phyloP scores from a whole-genome alignment of 305 asterid species.

The Andrographis paniculata region DNA sequence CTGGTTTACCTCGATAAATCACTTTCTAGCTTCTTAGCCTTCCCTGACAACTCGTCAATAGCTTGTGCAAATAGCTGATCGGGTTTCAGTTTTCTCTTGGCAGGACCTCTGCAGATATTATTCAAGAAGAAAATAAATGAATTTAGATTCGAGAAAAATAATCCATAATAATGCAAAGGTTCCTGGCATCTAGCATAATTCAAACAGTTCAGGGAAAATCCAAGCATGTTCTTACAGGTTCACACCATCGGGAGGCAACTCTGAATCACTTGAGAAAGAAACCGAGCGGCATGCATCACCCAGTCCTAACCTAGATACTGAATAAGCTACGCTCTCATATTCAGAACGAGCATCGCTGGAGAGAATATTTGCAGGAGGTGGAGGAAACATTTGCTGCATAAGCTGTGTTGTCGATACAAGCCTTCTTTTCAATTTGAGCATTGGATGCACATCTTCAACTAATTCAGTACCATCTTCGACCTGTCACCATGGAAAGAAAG shows the following conservation, averaged over 20 bases:
- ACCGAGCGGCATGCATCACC: conserved; percentile 58
- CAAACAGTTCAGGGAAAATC: conserved; percentile 22
- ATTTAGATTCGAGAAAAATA: conserved; percentile 13
- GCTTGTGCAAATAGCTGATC: conserved; percentile 26
- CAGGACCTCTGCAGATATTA: conserved; percentile 27
- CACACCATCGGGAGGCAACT: conserved; percentile 23
- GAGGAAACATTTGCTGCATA: conserved; percentile 69
- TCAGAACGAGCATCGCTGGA: conserved; percentile 33
- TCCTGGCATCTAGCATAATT: conserved; percentile 8
- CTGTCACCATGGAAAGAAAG: conserved; percentile 30
- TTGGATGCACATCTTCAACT: conserved; percentile 37
- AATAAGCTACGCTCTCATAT: conserved; percentile 35
- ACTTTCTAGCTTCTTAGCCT: conserved; percentile 49
- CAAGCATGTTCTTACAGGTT: conserved; percentile 36
- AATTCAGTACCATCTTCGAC: conserved; percentile 37
- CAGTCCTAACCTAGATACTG: conserved; percentile 40
- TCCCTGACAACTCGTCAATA: conserved; percentile 36
- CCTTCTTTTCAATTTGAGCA: conserved; percentile 53
- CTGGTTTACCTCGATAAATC: conserved; percentile 52
- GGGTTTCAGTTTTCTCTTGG: conserved; percentile 29
- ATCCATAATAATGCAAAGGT: neutral
- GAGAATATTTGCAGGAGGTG: conserved; percentile 34
- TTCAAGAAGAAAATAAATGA: conserved; percentile 5
- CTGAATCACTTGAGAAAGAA: conserved; percentile 28
- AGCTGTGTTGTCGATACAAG: conserved; percentile 62